Percentiles rank a stretch among this genome's conserved stretches.
These are phyloP conservation scores for Poterioochromonas sp. DNA, from an alignment of 352 stramenopile genomes.

Conservation along the genomic window DNA sequence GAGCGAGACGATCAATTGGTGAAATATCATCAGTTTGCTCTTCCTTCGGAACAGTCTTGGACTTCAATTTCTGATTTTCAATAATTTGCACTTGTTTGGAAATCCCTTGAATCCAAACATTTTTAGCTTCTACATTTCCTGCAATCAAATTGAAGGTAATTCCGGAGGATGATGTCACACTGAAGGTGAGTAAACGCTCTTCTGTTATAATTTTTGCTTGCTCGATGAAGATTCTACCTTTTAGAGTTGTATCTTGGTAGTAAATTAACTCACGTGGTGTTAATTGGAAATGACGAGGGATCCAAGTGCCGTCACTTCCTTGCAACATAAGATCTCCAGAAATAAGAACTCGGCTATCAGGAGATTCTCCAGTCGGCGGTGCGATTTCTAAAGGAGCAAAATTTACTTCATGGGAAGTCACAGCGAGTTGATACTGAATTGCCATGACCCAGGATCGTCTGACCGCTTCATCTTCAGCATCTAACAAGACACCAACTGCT, in stretches of 20 bases:
- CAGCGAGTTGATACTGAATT: constrained; percentile 12
- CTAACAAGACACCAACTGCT: not conserved
- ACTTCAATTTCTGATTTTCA: not conserved
- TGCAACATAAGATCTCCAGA: not conserved
- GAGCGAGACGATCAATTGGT: not conserved
- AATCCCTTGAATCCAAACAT: not conserved
- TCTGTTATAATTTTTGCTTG: not conserved
- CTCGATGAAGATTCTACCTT: constrained; percentile 20
- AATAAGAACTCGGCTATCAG: not conserved
- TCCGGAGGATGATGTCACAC: not conserved
- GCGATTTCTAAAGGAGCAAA: not conserved
- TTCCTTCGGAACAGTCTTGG: not conserved
- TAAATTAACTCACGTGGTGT: not conserved
- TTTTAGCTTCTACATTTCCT: not conserved
- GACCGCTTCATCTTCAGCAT: not conserved
- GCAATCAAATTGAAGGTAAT: not conserved
- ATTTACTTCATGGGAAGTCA: not conserved
- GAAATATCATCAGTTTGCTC: not conserved
- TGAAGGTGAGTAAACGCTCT: not conserved
- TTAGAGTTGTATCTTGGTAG: not conserved
- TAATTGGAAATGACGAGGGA: not conserved
- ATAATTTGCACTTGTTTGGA: not conserved
- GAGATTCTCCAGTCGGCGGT: constrained; percentile 17
- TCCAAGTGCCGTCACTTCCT: not conserved
- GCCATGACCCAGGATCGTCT: not conserved